A percentile compares a stretch with the other conserved stretches of the same genome.
These are phyloP conservation scores for Aspergillus sclerotialis DNA, from an alignment of 2,329 filamentous ascomycete species.

Conservation along the genomic window DNA sequence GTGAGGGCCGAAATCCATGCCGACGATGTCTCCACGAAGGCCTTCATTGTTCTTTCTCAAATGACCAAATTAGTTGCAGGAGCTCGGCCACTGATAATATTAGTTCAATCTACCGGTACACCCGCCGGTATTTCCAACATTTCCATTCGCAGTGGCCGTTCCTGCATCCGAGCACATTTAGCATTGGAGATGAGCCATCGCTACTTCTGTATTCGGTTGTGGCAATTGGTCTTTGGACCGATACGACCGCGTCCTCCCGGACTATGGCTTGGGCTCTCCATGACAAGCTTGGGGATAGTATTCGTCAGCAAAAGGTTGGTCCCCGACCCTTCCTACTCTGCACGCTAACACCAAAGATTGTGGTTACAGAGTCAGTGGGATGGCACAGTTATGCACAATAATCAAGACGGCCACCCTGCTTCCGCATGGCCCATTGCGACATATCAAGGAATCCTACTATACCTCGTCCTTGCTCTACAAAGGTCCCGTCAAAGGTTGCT, in stretches of 20 bases:
- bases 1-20: conserved; percentile 14
- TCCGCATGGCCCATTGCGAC: conserved; percentile 24
- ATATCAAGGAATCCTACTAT: conserved; percentile 25
- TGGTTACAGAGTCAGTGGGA: conserved; percentile 17
- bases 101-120: conserved; percentile 11
- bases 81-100: conserved; percentile 7
- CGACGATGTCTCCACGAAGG: conserved; percentile 10
- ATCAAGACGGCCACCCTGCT: not conserved
- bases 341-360: not conserved
- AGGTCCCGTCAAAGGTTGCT: conserved; percentile 1
- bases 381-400: conserved; percentile 5
- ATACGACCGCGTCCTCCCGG: conserved; percentile 9
- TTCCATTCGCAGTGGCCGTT: conserved; percentile 25
- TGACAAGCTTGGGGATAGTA: conserved; percentile 13
- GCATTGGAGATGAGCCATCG: conserved; percentile 11
- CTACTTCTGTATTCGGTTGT: conserved; percentile 24
- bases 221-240: conserved; percentile 20
- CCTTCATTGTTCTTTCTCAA: conserved; percentile 10
- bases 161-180: conserved; percentile 17
- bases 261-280: conserved; percentile 18
- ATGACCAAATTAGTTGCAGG: not conserved
- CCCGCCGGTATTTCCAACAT: conserved; percentile 20
- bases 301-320: conserved; percentile 19
- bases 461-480: conserved; percentile 20
- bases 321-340: too few species aligned